Evolutionary conservation across 176 grass and related monocot species (phyloP).

Genomic region (Carex cristatella): DNA sequence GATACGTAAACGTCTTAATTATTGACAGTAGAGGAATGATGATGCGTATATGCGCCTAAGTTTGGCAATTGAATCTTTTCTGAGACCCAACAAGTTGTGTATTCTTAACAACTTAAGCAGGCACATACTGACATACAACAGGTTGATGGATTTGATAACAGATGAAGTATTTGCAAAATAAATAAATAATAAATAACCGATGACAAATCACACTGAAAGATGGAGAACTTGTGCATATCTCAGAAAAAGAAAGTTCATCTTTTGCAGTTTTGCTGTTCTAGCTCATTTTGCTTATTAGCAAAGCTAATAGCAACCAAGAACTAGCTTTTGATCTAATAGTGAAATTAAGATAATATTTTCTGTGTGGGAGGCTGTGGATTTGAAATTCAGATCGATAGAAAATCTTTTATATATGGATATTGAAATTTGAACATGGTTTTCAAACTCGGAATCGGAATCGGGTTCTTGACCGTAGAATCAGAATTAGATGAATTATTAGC

Average conservation of each 20-base stretch:
- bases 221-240: background rate
- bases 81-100: constrained; percentile 1
- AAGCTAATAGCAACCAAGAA: background rate
- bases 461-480: too few relatives aligned
- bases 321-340: too few relatives aligned
- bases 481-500: too few relatives aligned
- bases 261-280: background rate
- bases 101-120: background rate
- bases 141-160: background rate
- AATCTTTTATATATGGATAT: too few relatives aligned
- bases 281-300: background rate
- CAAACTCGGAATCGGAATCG: too few relatives aligned
- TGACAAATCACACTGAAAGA: background rate
- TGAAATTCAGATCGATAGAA: too few relatives aligned
- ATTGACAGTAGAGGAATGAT: background rate
- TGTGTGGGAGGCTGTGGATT: too few relatives aligned
- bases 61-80: constrained; percentile 4
- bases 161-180: background rate
- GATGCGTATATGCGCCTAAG: constrained; percentile 15
- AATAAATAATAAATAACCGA: background rate
- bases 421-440: too few relatives aligned
- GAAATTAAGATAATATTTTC: too few relatives aligned
- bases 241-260: background rate
- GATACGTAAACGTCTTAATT: constrained; percentile 13
- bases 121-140: background rate